These are phyloP conservation scores for Globisporangium abappressorium DNA, from an alignment of 352 stramenopile species.

Conservation along the genomic window DNA sequence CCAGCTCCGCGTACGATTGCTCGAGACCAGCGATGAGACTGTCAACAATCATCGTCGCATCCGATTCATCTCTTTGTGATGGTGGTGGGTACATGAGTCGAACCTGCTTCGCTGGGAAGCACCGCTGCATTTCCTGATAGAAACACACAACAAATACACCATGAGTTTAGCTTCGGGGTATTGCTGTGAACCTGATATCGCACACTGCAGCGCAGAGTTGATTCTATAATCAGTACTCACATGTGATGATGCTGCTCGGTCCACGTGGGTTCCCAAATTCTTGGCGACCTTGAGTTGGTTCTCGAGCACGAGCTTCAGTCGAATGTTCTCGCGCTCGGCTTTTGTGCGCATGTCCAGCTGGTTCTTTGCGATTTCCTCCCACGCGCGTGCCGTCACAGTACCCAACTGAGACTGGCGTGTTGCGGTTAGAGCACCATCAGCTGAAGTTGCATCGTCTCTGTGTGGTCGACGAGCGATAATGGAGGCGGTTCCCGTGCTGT, in stretches of 20 bases:
- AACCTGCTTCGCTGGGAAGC: background rate
- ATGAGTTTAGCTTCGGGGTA: background rate
- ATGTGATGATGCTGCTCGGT: background rate
- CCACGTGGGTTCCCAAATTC: slow-evolving; percentile 28
- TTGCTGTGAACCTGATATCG: too few relatives aligned
- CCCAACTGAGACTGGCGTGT: background rate
- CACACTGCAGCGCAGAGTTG: background rate
- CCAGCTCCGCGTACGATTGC: slow-evolving; percentile 4
- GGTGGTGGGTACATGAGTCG: background rate
- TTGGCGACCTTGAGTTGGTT: slow-evolving; percentile 43
- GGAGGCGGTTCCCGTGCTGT: background rate
- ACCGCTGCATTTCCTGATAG: background rate
- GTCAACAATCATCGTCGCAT: slow-evolving; percentile 13
- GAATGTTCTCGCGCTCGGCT: slow-evolving; percentile 45
- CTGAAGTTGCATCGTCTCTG: background rate
- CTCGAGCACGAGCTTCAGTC: slow-evolving; percentile 48
- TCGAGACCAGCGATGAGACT: slow-evolving; percentile 22
- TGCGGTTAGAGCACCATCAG: background rate
- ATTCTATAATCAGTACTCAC: background rate
- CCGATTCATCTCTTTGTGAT: background rate
- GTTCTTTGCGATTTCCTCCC: slow-evolving; percentile 6
- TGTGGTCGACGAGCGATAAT: background rate
- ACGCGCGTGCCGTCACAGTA: background rate
- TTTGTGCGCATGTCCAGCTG: background rate
- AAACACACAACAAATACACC: background rate